Conservation (phyloP, 805 yeast species). For the Kodamaea hsintzibuensis region DNA sequence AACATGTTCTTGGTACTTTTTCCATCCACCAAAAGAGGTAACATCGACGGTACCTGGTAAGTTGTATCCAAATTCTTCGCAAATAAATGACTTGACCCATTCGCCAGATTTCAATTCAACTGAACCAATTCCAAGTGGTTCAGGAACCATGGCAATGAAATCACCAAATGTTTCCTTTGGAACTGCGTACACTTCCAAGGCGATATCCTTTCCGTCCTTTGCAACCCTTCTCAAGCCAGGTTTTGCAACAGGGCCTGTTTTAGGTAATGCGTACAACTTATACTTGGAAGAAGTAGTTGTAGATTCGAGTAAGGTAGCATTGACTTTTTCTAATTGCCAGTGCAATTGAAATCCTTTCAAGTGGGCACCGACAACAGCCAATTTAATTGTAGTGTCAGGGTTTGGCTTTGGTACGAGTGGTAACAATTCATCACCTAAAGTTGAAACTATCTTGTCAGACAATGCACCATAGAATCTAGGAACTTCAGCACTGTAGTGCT, state of each 20-base stretch:
- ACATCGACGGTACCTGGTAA: constrained; percentile 74
- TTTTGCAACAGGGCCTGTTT: constrained; percentile 76
- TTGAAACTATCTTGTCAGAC: constrained; percentile 35
- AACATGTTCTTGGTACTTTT: constrained; percentile 52
- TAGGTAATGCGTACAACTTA: constrained; percentile 79
- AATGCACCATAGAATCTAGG: constrained; percentile 60
- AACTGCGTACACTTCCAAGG: constrained; percentile 79
- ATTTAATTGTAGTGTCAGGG: constrained; percentile 48
- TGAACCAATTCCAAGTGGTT: constrained; percentile 93
- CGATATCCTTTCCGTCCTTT: constrained; percentile 58
- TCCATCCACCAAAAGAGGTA: constrained; percentile 90
- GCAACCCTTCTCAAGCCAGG: constrained; percentile 83
- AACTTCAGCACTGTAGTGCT: constrained; percentile 40
- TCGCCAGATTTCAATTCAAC: constrained; percentile 80
- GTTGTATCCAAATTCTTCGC: constrained; percentile 86
- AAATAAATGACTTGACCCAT: constrained; percentile 89
- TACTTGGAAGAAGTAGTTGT: constrained; percentile 74
- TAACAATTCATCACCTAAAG: constrained; percentile 48
- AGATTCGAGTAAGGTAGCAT: constrained; percentile 66
- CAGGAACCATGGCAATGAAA: constrained; percentile 86
- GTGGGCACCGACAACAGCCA: constrained; percentile 98
- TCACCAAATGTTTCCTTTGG: constrained; percentile 78
- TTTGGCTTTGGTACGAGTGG: constrained; percentile 45
- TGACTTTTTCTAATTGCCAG: constrained; percentile 88
- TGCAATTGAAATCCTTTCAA: constrained; percentile 83